Conservation (phyloP, 257 asterid genomes). For the Capsicum baccatum region DNA sequence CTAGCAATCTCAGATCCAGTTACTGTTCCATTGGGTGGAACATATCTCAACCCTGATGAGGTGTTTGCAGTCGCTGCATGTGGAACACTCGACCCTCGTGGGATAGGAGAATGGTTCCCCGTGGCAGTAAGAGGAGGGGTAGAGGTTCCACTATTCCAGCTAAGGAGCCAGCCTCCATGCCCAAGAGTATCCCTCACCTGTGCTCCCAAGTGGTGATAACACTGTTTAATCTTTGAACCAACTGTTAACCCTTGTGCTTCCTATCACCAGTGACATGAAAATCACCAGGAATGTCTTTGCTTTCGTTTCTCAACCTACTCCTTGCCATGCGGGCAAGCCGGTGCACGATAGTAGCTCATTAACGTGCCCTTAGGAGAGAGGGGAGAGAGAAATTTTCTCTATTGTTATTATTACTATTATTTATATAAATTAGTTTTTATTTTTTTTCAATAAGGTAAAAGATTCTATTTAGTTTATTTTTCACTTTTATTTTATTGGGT, state of each 20-base stretch:
- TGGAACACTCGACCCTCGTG: neutral
- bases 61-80: neutral
- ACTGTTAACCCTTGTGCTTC: neutral
- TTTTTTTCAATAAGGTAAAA: too few species aligned
- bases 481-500: neutral
- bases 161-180: neutral
- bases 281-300: neutral
- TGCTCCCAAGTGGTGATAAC: neutral
- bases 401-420: too few species aligned
- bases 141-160: neutral
- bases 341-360: neutral
- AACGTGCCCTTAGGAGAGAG: neutral
- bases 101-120: neutral
- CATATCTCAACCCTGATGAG: neutral
- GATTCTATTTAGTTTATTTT: neutral
- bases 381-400: neutral
- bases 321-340: neutral
- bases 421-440: too few species aligned
- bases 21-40: neutral
- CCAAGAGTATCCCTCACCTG: neutral
- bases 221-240: neutral
- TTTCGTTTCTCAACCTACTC: neutral
- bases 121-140: neutral
- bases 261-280: neutral
- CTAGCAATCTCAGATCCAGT: neutral